A percentile compares a stretch with the other conserved stretches of the same genome.
Evolutionary conservation across 352 stramenopile genomes (phyloP).

Genomic region (Phytophthora kernoviae): DNA sequence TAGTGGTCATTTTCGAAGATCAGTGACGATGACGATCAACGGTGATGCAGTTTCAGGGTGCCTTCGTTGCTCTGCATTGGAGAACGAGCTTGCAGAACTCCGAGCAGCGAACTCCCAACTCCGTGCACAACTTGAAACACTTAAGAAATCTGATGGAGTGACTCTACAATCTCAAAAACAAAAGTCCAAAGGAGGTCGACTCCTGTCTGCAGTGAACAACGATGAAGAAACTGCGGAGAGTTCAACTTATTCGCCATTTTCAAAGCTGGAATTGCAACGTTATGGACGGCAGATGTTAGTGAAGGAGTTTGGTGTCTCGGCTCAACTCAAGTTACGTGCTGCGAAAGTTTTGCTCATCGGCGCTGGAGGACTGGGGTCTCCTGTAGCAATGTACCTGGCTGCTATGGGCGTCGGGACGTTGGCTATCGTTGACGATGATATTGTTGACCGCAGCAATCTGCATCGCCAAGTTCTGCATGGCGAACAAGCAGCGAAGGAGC

Average conservation of each 20-base stretch:
- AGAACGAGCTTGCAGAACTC: constrained; percentile 29
- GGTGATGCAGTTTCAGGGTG: constrained; percentile 13
- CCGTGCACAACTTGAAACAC: constrained; percentile 14
- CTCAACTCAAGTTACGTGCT: constrained; percentile 84
- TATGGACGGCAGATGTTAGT: constrained; percentile 97
- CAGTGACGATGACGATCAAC: neutral
- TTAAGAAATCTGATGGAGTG: neutral
- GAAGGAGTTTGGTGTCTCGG: constrained; percentile 86
- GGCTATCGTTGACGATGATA: constrained; percentile 95
- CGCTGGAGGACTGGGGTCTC: constrained; percentile 95
- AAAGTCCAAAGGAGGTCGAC: neutral
- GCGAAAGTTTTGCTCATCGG: constrained; percentile 92
- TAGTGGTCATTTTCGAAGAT: neutral
- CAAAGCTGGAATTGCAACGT: constrained; percentile 63
- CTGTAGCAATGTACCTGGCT: constrained; percentile 94
- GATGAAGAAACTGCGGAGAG: constrained; percentile 8
- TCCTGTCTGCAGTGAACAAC: neutral
- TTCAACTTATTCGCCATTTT: constrained; percentile 47
- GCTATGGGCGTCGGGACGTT: constrained; percentile 94
- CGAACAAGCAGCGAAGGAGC: constrained; percentile 62
- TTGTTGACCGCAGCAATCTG: constrained; percentile 96
- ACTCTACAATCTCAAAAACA: constrained; percentile 5
- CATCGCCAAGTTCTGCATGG: constrained; percentile 97
- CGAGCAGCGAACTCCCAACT: constrained; percentile 36
- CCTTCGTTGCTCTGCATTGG: constrained; percentile 31